Base-by-base conservation (phyloP, 169 alveolate species). In the Plasmodium fragile region DNA sequence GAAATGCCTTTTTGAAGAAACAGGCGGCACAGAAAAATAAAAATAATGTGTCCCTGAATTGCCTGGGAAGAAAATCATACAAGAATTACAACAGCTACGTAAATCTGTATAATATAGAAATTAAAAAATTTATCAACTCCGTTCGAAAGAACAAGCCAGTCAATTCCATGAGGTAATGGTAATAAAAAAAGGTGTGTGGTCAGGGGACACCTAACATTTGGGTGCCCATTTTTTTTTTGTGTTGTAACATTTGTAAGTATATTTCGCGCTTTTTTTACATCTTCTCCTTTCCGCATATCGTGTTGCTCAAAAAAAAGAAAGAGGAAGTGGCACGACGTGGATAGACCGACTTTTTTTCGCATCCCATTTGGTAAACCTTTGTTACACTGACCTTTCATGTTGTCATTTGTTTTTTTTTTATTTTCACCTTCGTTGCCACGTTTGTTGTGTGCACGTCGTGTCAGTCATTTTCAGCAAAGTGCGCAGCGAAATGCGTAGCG, bases 21-120 rank as follows among this genome's bases (percentile, higher is more conserved):
- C 71, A 87, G 49, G 16, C 16, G 18, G 10, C 49, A 28, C 81
- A 34, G 32, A 87, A 87, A 87, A 87, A 78, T 65, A 87, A 87
- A 78, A 87, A 77, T 36, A 55, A 87, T 78, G 93, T 87, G 18
- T 55, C 93, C 36, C 81, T 87, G 81, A 87, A 75, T 87, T 87
- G 89, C 52, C 28, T 87, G 55, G 93, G 93, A 55, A 87, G 93
- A 34, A 87, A 65, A 43, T 55, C 93, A 59, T 87, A 87, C 55
- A 87, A 87, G 1, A 87, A 87, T 69, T 78, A 87, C 49, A 87
- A 78, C 52, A 75, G 22, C 49, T 41, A 78, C 78, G 81, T 87
- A 49, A 87, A 77, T 77, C 53, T 87, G 1, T 87, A 87, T 39
- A 87, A 87, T 78, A 43, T 87, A 30, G 93, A 87, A 78, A 87